These are phyloP conservation scores for Cyclostephanos invisitatus DNA, from an alignment of 108 stramenopile genomes.

Conservation along the genomic window DNA sequence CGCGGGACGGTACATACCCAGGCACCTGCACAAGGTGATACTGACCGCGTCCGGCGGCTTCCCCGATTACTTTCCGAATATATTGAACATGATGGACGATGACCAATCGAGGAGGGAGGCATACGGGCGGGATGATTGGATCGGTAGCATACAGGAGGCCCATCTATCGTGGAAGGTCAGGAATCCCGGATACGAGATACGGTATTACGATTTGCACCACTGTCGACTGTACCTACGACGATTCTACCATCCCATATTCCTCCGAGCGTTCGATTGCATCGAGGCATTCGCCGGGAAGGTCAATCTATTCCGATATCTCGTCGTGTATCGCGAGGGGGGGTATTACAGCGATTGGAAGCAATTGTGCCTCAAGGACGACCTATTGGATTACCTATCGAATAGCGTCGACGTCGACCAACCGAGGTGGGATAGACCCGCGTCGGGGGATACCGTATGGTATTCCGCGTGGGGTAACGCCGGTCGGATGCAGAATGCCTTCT, in stretches of 20 bases:
- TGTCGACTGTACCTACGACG: slow-evolving; percentile 3
- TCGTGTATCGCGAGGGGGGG: slow-evolving; percentile 47
- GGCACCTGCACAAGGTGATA: neutral
- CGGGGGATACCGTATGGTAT: neutral
- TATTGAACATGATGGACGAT: neutral
- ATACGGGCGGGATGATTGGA: neutral
- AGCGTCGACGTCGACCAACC: neutral
- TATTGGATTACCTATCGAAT: slow-evolving; percentile 2
- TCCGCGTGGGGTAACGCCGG: neutral
- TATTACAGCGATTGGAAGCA: slow-evolving; percentile 44
- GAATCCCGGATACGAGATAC: slow-evolving; percentile 24
- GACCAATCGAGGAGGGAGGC: neutral
- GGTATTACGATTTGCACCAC: slow-evolving; percentile 9
- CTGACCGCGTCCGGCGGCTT: neutral
- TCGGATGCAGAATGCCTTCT: slow-evolving; percentile 18
- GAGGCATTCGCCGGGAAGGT: slow-evolving; percentile 33
- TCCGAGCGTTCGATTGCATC: slow-evolving; percentile 31
- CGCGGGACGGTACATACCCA: neutral
- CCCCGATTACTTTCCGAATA: too few species aligned
- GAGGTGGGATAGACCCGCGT: neutral
- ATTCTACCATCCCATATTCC: slow-evolving; percentile 27
- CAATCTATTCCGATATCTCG: slow-evolving; percentile 45
- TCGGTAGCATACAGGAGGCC: slow-evolving; percentile 3
- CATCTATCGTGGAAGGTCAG: slow-evolving; percentile 15
- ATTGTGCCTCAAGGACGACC: neutral